Conservation (phyloP, 305 asterid genomes). For the Solanum hybrid region DNA sequence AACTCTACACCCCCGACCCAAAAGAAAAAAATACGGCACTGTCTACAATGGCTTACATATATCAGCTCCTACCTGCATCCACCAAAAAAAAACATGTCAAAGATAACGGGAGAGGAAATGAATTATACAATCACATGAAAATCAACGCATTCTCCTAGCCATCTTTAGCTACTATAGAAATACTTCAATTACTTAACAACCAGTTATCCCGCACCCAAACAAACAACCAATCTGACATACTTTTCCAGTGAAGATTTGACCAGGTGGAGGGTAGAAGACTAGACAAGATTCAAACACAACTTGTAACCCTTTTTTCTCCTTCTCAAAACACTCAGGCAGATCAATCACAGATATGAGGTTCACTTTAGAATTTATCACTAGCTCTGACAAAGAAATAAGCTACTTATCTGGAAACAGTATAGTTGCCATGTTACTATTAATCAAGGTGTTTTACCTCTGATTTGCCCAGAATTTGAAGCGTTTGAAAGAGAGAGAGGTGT, state of each 20-base stretch:
- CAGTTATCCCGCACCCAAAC: not conserved
- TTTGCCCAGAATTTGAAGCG: slow-evolving; percentile 44
- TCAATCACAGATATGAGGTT: not conserved
- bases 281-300: not conserved
- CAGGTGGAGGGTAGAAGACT: not conserved
- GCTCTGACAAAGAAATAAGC: not conserved
- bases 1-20: slow-evolving; percentile 21
- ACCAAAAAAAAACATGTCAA: slow-evolving; percentile 21
- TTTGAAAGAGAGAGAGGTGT: slow-evolving; percentile 63
- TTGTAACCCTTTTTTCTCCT: not conserved
- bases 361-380: not conserved
- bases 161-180: not conserved
- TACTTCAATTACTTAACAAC: not conserved
- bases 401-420: not conserved
- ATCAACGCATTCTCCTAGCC: not conserved
- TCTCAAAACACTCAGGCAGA: not conserved
- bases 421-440: not conserved
- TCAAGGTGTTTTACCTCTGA: slow-evolving; percentile 41
- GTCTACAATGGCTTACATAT: slow-evolving; percentile 1
- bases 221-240: not conserved
- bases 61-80: slow-evolving; percentile 64
- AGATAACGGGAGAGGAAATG: slow-evolving; percentile 8
- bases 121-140: not conserved
- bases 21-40: not conserved
- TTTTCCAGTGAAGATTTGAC: not conserved